Percentiles rank a stretch among this genome's conserved stretches.
phyloP scores from a whole-genome alignment of 1,284 basidiomycete genomes.

The Sanghuangporus sanghuang region DNA sequence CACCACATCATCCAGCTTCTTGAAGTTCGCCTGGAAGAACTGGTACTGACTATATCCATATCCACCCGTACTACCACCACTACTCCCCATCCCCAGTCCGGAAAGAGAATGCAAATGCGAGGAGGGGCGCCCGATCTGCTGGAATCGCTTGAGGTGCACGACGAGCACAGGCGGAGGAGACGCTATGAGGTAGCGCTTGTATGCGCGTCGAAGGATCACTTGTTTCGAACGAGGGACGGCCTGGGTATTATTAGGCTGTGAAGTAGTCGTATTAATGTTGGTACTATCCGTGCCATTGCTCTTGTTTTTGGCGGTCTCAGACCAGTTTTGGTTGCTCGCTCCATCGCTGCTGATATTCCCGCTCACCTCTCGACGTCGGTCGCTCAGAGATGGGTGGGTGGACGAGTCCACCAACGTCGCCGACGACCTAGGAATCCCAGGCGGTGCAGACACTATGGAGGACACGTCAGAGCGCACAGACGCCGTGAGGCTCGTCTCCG shows the following conservation, averaged over 20 bases:
- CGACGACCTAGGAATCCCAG: neutral
- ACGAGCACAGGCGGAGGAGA: constrained; percentile 85
- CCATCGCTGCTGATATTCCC: neutral
- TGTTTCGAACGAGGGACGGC: constrained; percentile 47
- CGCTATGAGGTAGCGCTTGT: constrained; percentile 90
- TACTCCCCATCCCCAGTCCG: constrained; percentile 15
- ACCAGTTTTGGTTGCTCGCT: neutral
- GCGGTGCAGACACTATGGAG: constrained; percentile 20
- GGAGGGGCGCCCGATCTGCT: constrained; percentile 54
- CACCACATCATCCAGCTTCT: constrained; percentile 85
- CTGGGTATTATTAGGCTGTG: no score
- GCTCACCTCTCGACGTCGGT: neutral
- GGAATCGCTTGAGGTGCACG: constrained; percentile 91
- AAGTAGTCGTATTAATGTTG: no score
- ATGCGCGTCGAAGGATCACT: constrained; percentile 74
- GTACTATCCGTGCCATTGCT: neutral
- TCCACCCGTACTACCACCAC: constrained; percentile 18
- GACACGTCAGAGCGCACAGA: constrained; percentile 39
- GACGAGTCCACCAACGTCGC: constrained; percentile 10
- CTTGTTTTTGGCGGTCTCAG: neutral
- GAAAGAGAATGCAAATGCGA: constrained; percentile 19
- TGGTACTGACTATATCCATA: constrained; percentile 32
- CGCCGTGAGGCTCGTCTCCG: constrained; percentile 15
- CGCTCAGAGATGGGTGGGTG: constrained; percentile 17
- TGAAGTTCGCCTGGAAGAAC: constrained; percentile 58